Evolutionary conservation across 441 rosid genomes (phyloP), one percentile per base, ranked within the genome.

Genomic region (Populus hybrid): DNA sequence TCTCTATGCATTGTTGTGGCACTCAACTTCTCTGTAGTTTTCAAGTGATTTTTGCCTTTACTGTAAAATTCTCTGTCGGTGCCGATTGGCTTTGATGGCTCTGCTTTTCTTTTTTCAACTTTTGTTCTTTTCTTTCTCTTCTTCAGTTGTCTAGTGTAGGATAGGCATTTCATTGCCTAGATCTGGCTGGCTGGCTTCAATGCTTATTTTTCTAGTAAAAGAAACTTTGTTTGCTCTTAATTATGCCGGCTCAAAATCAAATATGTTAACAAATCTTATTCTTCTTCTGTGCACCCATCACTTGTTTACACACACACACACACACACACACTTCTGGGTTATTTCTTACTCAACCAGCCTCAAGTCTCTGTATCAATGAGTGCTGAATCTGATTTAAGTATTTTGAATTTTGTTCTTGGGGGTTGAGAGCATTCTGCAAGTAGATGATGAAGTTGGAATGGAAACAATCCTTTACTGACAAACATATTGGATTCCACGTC

Each of bases 31-130:
- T 23, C 32, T 24, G 12, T 30, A 71, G 32, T 12, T 40, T 71
- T 42, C 4, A 5, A 5, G 10, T 46, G 24, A 21, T 57, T 12
- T 30, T 24, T 70, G 18, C 26, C 35, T 68, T 68, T 18, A 57
- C 67, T 34, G 14, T 19, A n/a, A 12, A 18, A 21, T 16, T 67
- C 65, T 11, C 66, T 75, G 72, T 75, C 67, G 78, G 67, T 68
- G 67, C 35, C 6, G 19, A n/a, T 5, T 57, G 42, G 6, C 67
- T 42, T 32, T 67, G 68, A 6, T 26, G 42, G 35, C 28, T 8
- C 16, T 67, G 16, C 38, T 35, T n/a, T n/a, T 75, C 35, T 30
- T 32, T 12, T 5, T 11, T 46, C 34, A 3, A 4, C 34, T 63
- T 23, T 40, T n/a, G 4, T 30, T 50, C 11, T 34, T 34, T 34